Percentiles rank a stretch among this genome's conserved stretches.
phyloP scores from a whole-genome alignment of 1,284 basidiomycete species.

The Cutaneotrichosporon curvatum region DNA sequence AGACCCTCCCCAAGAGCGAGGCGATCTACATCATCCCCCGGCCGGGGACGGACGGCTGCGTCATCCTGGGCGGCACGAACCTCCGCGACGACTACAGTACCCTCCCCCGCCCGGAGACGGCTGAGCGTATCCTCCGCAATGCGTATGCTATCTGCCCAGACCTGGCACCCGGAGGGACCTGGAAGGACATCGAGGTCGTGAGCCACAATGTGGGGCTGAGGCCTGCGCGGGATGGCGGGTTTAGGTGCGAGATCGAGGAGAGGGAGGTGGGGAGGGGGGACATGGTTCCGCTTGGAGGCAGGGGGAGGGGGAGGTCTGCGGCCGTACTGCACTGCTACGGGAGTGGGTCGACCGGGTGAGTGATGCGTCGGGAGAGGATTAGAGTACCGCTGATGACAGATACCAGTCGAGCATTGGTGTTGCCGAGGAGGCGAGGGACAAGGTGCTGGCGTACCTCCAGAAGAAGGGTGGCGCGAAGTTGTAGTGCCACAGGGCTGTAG shows the following conservation, averaged over 20 bases:
- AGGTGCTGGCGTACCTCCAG: conserved; percentile 21
- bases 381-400: conserved; percentile 13
- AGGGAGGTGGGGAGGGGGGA: conserved; percentile 59
- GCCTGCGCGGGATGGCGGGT: conserved; percentile 59
- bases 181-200: conserved; percentile 49
- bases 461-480: conserved; percentile 4
- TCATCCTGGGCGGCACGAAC: conserved; percentile 38
- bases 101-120: conserved; percentile 23
- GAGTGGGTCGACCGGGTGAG: conserved; percentile 45
- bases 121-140: conserved; percentile 35
- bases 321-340: conserved; percentile 66
- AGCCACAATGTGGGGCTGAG: conserved; percentile 61
- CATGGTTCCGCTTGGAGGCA: conserved; percentile 36
- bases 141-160: conserved; percentile 38
- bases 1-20: conserved; percentile 4
- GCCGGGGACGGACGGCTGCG: conserved; percentile 36
- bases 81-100: conserved; percentile 30
- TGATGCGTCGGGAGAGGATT: too few relatives aligned
- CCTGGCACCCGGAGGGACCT: conserved; percentile 33
- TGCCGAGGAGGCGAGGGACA: conserved; percentile 37
- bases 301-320: conserved; percentile 48
- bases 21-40: conserved; percentile 43
- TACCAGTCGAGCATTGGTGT: conserved; percentile 43
- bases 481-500: too few relatives aligned
- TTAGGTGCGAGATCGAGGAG: conserved; percentile 59